Percentiles rank a stretch among this genome's conserved stretches.
Evolutionary conservation across 2,329 filamentous ascomycete genomes (phyloP).

Genomic region (Exserohilum turcica): DNA sequence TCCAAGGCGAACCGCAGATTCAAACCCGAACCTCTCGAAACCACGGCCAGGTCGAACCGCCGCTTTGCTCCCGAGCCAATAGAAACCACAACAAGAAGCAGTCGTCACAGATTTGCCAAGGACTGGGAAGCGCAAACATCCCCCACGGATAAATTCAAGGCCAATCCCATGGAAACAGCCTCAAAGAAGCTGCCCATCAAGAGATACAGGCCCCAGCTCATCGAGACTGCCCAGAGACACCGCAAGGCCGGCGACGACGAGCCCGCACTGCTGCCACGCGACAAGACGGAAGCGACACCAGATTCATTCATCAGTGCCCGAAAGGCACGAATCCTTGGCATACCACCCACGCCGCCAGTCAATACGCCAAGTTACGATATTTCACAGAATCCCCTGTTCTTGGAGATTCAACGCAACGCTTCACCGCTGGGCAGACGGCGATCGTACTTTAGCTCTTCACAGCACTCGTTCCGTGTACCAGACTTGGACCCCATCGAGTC

Average conservation of each 20-base stretch:
- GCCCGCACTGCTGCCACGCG: slow-evolving; percentile 66
- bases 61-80: slow-evolving; percentile 50
- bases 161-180: slow-evolving; percentile 37
- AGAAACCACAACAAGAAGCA: slow-evolving; percentile 37
- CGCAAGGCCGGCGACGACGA: slow-evolving; percentile 68
- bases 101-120: slow-evolving; percentile 34
- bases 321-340: slow-evolving; percentile 52
- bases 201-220: slow-evolving; percentile 76
- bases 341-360: slow-evolving; percentile 53
- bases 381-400: slow-evolving; percentile 40
- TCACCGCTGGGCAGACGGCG: slow-evolving; percentile 40
- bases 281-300: slow-evolving; percentile 74
- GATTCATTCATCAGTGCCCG: slow-evolving; percentile 42
- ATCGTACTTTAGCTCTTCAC: slow-evolving; percentile 48
- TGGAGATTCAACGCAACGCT: slow-evolving; percentile 44
- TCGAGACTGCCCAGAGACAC: slow-evolving; percentile 77
- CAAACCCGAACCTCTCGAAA: slow-evolving; percentile 73
- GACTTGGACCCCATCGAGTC: slow-evolving; percentile 66
- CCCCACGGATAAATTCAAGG: slow-evolving; percentile 33
- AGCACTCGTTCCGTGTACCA: slow-evolving; percentile 64
- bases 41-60: slow-evolving; percentile 61
- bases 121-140: slow-evolving; percentile 34
- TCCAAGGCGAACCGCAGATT: slow-evolving; percentile 56
- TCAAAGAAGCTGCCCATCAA: slow-evolving; percentile 41
- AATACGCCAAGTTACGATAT: slow-evolving; percentile 44